phyloP scores from a whole-genome alignment of 1,139 yeast species.

The Taphrina betulina region DNA sequence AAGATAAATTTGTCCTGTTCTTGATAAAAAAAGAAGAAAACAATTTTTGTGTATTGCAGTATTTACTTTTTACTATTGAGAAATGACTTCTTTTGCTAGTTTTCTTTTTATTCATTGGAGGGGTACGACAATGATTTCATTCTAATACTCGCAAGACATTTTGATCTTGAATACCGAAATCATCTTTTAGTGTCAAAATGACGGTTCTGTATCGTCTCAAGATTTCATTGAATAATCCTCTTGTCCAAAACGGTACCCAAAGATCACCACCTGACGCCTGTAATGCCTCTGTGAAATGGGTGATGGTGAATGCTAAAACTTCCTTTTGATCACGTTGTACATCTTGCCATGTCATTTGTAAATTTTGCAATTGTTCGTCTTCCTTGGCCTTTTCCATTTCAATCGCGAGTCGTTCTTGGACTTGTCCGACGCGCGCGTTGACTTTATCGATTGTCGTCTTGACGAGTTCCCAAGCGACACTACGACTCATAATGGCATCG shows the following conservation, averaged over 20 bases:
- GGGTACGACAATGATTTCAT: no score
- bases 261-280: background rate
- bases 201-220: slow-evolving; percentile 1
- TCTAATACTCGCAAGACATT: background rate
- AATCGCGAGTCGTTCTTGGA: slow-evolving; percentile 32
- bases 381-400: background rate
- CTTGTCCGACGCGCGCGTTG: slow-evolving; percentile 32
- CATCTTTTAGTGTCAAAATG: background rate
- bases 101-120: no score
- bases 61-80: no score
- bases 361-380: background rate
- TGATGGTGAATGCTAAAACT: slow-evolving; percentile 16
- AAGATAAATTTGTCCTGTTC: no score
- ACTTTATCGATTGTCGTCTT: slow-evolving; percentile 37
- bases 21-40: no score
- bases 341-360: slow-evolving; percentile 11
- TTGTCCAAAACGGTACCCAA: slow-evolving; percentile 10
- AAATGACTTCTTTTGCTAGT: no score
- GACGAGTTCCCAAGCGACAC: slow-evolving; percentile 38
- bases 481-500: slow-evolving; percentile 33
- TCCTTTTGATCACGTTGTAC: slow-evolving; percentile 21
- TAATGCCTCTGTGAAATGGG: slow-evolving; percentile 1
- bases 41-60: no score
- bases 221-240: slow-evolving; percentile 5
- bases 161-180: background rate